Evolutionary conservation across 306 rosid genomes (phyloP).

Genomic region (Prunus campanulata): DNA sequence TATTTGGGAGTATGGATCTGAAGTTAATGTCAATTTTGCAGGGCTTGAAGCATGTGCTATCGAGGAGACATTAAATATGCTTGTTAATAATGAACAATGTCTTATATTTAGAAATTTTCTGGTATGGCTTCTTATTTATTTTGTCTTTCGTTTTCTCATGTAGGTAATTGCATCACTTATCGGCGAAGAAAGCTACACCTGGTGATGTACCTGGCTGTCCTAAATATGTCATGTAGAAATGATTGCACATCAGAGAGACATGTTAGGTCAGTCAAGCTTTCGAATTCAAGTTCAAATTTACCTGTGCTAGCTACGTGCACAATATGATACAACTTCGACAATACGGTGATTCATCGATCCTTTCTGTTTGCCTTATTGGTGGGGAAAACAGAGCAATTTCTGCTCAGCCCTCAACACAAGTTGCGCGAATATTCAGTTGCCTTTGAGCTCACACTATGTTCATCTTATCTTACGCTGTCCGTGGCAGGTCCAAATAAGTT

Average conservation of each 20-base stretch:
- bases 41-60: slow-evolving; percentile 56
- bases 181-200: slow-evolving; percentile 19
- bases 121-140: slow-evolving; percentile 17
- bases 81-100: slow-evolving; percentile 22
- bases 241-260: neutral
- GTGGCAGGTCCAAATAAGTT: neutral
- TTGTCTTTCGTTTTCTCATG: slow-evolving; percentile 11
- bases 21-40: slow-evolving; percentile 55
- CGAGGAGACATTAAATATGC: slow-evolving; percentile 36
- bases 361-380: neutral
- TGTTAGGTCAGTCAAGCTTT: slow-evolving; percentile 6
- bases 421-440: neutral
- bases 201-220: neutral
- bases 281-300: neutral
- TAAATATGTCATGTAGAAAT: neutral
- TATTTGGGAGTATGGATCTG: slow-evolving; percentile 33
- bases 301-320: neutral
- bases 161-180: slow-evolving; percentile 24
- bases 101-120: slow-evolving; percentile 4
- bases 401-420: neutral
- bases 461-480: neutral
- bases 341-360: neutral
- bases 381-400: neutral
- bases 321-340: neutral
- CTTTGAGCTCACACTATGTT: neutral